Evolutionary conservation across 1,284 basidiomycete species (phyloP).

Genomic region (Ustilago tritici): DNA sequence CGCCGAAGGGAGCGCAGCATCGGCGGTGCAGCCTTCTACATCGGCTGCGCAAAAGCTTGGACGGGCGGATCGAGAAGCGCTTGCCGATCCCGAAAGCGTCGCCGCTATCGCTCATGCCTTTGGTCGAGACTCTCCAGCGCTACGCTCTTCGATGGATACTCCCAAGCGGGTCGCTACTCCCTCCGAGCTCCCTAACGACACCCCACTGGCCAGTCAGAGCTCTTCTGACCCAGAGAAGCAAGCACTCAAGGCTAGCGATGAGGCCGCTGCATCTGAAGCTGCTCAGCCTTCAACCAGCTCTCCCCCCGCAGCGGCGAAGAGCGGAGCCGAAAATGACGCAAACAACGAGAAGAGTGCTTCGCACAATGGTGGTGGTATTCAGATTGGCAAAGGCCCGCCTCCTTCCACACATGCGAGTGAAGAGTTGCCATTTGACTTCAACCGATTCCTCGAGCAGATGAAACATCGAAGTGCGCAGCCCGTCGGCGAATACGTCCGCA

Average conservation of each 20-base stretch:
- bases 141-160: slow-evolving; percentile 31
- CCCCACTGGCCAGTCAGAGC: not conserved
- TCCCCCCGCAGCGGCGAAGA: slow-evolving; percentile 4
- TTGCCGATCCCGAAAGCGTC: slow-evolving; percentile 47
- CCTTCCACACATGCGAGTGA: slow-evolving; percentile 53
- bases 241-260: not conserved
- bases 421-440: slow-evolving; percentile 68
- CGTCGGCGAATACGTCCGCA: slow-evolving; percentile 67
- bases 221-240: slow-evolving; percentile 5
- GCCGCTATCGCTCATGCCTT: slow-evolving; percentile 57
- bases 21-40: slow-evolving; percentile 9
- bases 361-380: slow-evolving; percentile 39
- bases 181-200: not conserved
- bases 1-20: slow-evolving; percentile 6
- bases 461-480: slow-evolving; percentile 65
- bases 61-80: slow-evolving; percentile 22
- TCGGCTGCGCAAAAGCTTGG: slow-evolving; percentile 5
- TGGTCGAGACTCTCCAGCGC: slow-evolving; percentile 43
- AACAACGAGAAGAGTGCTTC: slow-evolving; percentile 6
- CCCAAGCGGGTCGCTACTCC: slow-evolving; percentile 29
- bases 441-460: slow-evolving; percentile 69
- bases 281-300: slow-evolving; percentile 1
- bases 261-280: not conserved
- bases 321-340: not conserved
- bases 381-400: slow-evolving; percentile 61